Conservation (phyloP, 257 asterid genomes). For the Rauvolfia tetraphylla region DNA sequence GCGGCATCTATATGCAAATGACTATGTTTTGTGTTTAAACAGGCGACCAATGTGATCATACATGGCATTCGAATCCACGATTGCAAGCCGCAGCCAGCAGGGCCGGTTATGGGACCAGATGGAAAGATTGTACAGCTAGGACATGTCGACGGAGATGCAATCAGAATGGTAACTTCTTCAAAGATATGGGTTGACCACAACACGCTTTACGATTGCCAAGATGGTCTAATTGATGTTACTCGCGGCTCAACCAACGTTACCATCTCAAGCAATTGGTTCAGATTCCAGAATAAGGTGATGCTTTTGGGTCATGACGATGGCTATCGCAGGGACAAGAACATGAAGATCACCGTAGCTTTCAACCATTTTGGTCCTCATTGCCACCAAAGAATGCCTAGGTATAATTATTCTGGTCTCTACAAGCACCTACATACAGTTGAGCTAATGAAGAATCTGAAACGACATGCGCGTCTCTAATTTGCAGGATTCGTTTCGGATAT, state of each 20-base stretch:
- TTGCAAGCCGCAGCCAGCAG: constrained; percentile 53
- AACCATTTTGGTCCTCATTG: constrained; percentile 84
- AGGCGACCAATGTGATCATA: constrained; percentile 73
- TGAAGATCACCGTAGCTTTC: constrained; percentile 80
- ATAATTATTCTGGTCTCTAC: too few species aligned
- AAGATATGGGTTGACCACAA: constrained; percentile 83
- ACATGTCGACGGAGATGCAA: constrained; percentile 72
- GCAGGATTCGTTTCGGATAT: constrained; percentile 71
- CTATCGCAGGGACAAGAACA: constrained; percentile 45
- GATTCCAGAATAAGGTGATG: constrained; percentile 73
- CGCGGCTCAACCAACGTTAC: constrained; percentile 76
- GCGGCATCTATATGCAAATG: not conserved
- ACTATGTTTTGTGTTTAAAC: not conserved
- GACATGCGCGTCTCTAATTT: not conserved
- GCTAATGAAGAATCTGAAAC: constrained; percentile 9
- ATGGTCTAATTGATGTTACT: constrained; percentile 73
- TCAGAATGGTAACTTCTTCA: constrained; percentile 51
- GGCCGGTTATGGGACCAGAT: constrained; percentile 50
- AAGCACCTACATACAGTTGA: too few species aligned
- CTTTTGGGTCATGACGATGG: constrained; percentile 81
- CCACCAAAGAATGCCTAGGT: constrained; percentile 85
- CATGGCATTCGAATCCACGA: constrained; percentile 64
- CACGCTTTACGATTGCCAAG: constrained; percentile 54
- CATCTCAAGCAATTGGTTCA: constrained; percentile 76
- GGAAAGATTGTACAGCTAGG: constrained; percentile 39